A percentile compares a stretch with the other conserved stretches of the same genome.
phyloP scores from a whole-genome alignment of 305 asterid species.

The Solanum hybrid region DNA sequence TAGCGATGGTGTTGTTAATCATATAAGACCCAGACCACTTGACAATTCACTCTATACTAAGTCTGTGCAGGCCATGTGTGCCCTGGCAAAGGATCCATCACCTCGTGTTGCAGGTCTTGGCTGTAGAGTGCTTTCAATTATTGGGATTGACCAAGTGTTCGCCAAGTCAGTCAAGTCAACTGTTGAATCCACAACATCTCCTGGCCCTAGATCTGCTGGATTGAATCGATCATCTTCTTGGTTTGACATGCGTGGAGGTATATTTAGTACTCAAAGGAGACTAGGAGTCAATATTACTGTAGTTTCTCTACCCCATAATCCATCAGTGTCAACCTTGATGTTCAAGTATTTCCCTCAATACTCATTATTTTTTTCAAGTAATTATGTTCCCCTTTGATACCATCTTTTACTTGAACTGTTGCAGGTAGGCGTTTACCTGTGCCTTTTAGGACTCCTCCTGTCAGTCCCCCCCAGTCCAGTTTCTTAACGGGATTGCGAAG shows the following conservation, averaged over 20 bases:
- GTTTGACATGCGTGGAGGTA: constrained; percentile 95
- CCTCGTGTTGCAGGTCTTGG: constrained; percentile 89
- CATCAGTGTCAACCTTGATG: neutral
- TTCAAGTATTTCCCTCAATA: neutral
- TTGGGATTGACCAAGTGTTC: constrained; percentile 92
- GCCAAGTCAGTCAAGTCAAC: constrained; percentile 54
- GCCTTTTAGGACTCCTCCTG: constrained; percentile 95
- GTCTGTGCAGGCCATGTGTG: constrained; percentile 72
- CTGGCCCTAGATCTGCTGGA: constrained; percentile 58
- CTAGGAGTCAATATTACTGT: neutral
- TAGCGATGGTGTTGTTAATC: constrained; percentile 57
- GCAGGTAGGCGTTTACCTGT: constrained; percentile 67
- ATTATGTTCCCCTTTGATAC: neutral
- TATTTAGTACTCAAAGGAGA: neutral
- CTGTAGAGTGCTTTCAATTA: constrained; percentile 63
- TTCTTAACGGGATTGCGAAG: constrained; percentile 82
- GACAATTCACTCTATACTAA: constrained; percentile 74
- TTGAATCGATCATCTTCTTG: constrained; percentile 95
- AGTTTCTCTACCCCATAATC: neutral
- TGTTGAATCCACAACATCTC: constrained; percentile 39
- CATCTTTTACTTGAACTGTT: neutral
- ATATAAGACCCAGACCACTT: constrained; percentile 39
- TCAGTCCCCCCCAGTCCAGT: constrained; percentile 92
- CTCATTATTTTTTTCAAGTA: neutral
- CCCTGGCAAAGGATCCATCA: constrained; percentile 94